These are phyloP conservation scores for Gentiana macrophylla DNA, from an alignment of 257 asterid genomes.

Conservation along the genomic window DNA sequence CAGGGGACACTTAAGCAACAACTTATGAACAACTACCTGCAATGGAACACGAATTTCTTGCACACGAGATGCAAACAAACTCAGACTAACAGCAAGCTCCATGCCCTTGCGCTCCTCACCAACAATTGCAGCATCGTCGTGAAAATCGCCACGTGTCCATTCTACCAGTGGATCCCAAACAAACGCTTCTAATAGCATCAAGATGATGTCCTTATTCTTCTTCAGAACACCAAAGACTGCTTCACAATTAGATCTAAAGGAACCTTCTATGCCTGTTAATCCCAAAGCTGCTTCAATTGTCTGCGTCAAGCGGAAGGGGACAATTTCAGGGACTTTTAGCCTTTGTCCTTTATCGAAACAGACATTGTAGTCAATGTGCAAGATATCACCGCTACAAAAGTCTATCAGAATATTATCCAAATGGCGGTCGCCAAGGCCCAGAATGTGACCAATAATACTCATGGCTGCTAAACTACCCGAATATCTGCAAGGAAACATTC, in stretches of 20 bases:
- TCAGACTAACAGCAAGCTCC: slow-evolving; percentile 99
- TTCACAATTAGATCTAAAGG: slow-evolving; percentile 90
- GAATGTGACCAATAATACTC: slow-evolving; percentile 92
- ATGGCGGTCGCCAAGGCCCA: slow-evolving; percentile 98
- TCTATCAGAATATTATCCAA: slow-evolving; percentile 95
- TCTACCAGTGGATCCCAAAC: slow-evolving; percentile 99
- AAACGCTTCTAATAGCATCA: slow-evolving; percentile 87
- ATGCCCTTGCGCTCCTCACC: slow-evolving; percentile 99
- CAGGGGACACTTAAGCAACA: no score
- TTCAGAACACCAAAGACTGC: slow-evolving; percentile 80
- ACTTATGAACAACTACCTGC: slow-evolving; percentile 53
- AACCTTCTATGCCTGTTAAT: slow-evolving; percentile 89
- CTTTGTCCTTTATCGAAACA: slow-evolving; percentile 99
- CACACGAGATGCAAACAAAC: slow-evolving; percentile 94
- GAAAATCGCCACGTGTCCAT: slow-evolving; percentile 98
- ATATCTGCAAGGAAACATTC: slow-evolving; percentile 50
- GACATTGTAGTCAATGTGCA: slow-evolving; percentile 97
- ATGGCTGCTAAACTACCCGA: slow-evolving; percentile 91
- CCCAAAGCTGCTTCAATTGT: slow-evolving; percentile 95
- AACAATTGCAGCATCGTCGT: slow-evolving; percentile 96
- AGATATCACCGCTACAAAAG: slow-evolving; percentile 81
- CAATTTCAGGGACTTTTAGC: slow-evolving; percentile 92
- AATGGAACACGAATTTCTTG: slow-evolving; percentile 95
- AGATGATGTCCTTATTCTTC: slow-evolving; percentile 86
- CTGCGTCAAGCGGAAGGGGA: slow-evolving; percentile 97